Base-by-base conservation (phyloP, 2,329 filamentous ascomycete genomes). In the Pseudogymnoascus sp. region DNA sequence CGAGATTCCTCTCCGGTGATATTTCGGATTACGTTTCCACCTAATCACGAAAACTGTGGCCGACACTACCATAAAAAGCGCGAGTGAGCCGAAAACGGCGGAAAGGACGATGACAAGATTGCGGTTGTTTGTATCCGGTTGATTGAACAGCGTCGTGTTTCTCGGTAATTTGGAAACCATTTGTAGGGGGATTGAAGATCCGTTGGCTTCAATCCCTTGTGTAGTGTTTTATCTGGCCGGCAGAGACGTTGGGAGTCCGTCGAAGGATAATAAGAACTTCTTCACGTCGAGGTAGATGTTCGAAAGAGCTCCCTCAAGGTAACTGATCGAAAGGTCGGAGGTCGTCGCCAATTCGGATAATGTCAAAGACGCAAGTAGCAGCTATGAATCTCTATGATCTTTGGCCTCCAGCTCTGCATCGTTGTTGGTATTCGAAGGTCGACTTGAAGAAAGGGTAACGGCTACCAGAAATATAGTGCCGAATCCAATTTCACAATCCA, bases 1-100 rank as follows among this genome's bases (percentile, higher is more conserved):
- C 0, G 84, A 83, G 50, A 83, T 82, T 59, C 82, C 83, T 60
- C 85, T 53, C 24, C 24, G 14, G 43, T 53, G 43, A 31, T 53
- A 53, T 53, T 53, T 53, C 24, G 43, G 43, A 28, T 53, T 53
- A n/a, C 43, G 43, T 28, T 53, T 53, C 43, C 43, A 53, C 24
- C 24, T 53, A 11, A 28, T 28, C 16, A 53, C n/a, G 43, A 53
- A 53, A 16, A 53, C 43, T 11, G 43, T 53, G 24, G 43, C 43
- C 14, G 43, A 53, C 3, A 53, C 43, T 53, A 53, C 43, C 43
- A 53, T 53, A 31, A 53, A 53, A 28, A 53, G 43, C 6, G 43
- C 43, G 24, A 53, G 43, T 4, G 43, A 53, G 14, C 43, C 43
- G 7, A 53, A 53, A 2, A 53, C 43, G 8, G 43, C 24, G 43